Percentiles rank a stretch among this genome's conserved stretches.
phyloP scores from a whole-genome alignment of 495 filamentous ascomycete genomes.

The Xylaria longipes region DNA sequence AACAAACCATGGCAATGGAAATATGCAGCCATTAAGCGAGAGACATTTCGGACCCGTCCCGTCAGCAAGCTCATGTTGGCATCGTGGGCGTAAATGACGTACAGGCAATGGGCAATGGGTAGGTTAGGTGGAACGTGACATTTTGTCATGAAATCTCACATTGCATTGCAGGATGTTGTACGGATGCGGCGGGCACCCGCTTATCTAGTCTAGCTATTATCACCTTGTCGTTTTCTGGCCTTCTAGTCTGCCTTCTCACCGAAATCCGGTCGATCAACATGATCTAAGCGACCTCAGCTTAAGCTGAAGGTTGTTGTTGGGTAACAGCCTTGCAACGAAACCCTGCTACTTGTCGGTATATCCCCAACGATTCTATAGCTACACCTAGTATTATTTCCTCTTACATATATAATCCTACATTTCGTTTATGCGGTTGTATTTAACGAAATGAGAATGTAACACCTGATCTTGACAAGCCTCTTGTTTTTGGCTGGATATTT shows the following conservation, averaged over 20 bases:
- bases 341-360: not conserved
- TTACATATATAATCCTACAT: not conserved
- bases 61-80: not conserved
- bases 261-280: not conserved
- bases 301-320: no score
- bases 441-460: not conserved
- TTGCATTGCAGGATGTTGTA: not conserved
- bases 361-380: not conserved
- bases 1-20: slow-evolving; percentile 2
- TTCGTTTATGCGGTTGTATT: not conserved
- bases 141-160: slow-evolving; percentile 1
- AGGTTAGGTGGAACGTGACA: slow-evolving; percentile 7
- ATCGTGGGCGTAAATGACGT: slow-evolving; percentile 1
- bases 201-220: not conserved
- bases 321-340: not conserved
- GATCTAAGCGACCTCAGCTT: no score
- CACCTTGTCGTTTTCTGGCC: not conserved
- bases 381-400: no score
- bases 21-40: not conserved
- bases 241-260: not conserved
- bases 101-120: not conserved
- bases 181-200: not conserved
- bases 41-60: not conserved
- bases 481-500: not conserved
- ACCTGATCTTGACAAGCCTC: not conserved